Evolutionary conservation across 1,284 basidiomycete genomes (phyloP).

Genomic region (Tylopilus sp.): DNA sequence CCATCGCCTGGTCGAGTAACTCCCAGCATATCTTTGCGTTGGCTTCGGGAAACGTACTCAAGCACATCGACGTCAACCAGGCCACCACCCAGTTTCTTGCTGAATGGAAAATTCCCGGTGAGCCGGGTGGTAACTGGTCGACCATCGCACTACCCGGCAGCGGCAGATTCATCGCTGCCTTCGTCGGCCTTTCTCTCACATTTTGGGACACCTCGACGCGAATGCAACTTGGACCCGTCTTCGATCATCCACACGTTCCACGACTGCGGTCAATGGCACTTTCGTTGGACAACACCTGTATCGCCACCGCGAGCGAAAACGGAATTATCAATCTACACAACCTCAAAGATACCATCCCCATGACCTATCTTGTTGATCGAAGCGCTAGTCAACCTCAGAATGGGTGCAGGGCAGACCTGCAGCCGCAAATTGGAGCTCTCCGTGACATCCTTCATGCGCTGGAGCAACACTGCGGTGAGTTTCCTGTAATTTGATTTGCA

Average conservation of each 20-base stretch:
- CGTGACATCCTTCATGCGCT: not conserved
- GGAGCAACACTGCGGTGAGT: not conserved
- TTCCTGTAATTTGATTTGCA: not conserved
- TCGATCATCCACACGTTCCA: not conserved
- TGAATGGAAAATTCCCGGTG: not conserved
- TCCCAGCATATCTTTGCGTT: not conserved
- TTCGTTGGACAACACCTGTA: not conserved
- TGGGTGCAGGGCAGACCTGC: not conserved
- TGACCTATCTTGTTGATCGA: not conserved
- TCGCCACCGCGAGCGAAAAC: not conserved
- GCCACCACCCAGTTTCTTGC: not conserved
- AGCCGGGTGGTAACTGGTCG: not conserved
- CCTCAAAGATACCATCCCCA: not conserved
- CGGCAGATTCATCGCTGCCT: not conserved
- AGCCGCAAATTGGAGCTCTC: not conserved
- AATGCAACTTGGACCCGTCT: not conserved
- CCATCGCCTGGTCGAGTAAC: not conserved
- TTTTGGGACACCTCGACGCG: constrained; percentile 3
- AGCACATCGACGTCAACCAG: not conserved
- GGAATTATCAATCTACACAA: not conserved
- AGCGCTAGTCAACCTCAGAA: not conserved
- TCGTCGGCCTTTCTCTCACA: not conserved
- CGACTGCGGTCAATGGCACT: not conserved
- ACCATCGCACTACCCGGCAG: not conserved
- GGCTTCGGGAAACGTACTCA: not conserved